Base-by-base conservation (phyloP, 1,139 yeast species). In the Candida labiduridarum region DNA sequence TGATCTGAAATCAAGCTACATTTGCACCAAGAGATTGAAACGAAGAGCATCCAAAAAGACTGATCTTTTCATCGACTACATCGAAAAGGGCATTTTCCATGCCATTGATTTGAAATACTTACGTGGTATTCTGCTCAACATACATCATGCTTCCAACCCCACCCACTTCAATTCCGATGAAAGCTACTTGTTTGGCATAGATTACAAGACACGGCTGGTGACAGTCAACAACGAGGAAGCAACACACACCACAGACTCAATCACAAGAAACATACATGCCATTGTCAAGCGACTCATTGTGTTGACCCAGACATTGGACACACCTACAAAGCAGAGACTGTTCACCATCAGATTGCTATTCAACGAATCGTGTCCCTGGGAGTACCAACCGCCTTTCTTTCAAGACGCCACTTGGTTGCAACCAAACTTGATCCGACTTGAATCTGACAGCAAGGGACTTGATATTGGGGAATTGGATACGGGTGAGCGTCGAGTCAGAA, bases 291-390 rank as follows among this genome's bases (percentile, higher is more conserved):
- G 78, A 50, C 71, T 82, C 48, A 78, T 82, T 27, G 66, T 80
- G 1, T 62, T 78, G n/a, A 79, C 85, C 0, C 86, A 82, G 59
- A 66, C 77, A 0, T 65, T 82, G 33, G 76, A 79, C 19, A 74
- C 80, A 0, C 59, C 81, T 35, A 85, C 85, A 1, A 61, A 64
- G 2, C 65, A 73, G 46, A 71, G 79, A 48, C 74, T 56, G 47
- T 57, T 80, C 35, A 67, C 78, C 0, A 69, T 83, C 68, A 69
- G 80, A 51, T 62, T 83, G 48, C 52, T 79, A 53, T 82, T 76
- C 57, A 79, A 76, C 52, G 79, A 79, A 3, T 51, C 48, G 2
- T 74, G 82, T 35, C 84, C 85, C 2, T 47, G 51, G 0, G 63
- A 67, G 34, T 81, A 76, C 54, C 83, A 80, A 55, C 84, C 85